Evolutionary conservation across 2,329 filamentous ascomycete genomes (phyloP), one percentile per base, ranked within the genome.

Genomic region (Aspergillus sp.): DNA sequence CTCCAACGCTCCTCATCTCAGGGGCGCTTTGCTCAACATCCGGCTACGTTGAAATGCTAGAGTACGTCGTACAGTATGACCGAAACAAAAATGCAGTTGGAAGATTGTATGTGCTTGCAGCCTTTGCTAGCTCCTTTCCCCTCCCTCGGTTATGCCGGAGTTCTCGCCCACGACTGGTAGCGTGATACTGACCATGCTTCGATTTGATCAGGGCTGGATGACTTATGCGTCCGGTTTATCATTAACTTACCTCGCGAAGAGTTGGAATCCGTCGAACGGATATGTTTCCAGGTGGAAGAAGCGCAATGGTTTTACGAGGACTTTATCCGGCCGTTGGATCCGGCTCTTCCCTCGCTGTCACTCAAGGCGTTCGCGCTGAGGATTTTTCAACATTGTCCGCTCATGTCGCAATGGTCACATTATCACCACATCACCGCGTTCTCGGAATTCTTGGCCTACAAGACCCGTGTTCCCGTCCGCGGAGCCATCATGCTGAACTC

Each of bases 281-380:
- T 99, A 78, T 98, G 94, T 79, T 99, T 99, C 76, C 93, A 98
- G 79, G 90, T 99, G 68, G 95, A 99, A 78, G 96, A 99, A 79
- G 95, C 95, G 69, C 96, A 99, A 87, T 99, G 95, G 95, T 99
- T 96, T 79, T 99, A 99, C 85, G 95, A 99, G 82, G 95, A 99
- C 78, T 99, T 99, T 74, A 92, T 99, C 75, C 91, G 95, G 52
- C 93, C 94, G 45, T 82, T 95, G 64, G 90, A 97, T 76, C 89
- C 92, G 55, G 84, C 84, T 45, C 84, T 99, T 11, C 95, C 95
- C 4, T 92, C 90, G 57, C 89, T 98, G 82, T 87, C 88, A 50
- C 84, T 99, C 36, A 88, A 91, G 66, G 87, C 84, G 54, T 99
- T 99, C 77, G 94, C 91, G 69, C 82, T 96, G 60, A 87, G 89